Conservation (phyloP, 257 asterid species). For the Verbascum thapsus region DNA sequence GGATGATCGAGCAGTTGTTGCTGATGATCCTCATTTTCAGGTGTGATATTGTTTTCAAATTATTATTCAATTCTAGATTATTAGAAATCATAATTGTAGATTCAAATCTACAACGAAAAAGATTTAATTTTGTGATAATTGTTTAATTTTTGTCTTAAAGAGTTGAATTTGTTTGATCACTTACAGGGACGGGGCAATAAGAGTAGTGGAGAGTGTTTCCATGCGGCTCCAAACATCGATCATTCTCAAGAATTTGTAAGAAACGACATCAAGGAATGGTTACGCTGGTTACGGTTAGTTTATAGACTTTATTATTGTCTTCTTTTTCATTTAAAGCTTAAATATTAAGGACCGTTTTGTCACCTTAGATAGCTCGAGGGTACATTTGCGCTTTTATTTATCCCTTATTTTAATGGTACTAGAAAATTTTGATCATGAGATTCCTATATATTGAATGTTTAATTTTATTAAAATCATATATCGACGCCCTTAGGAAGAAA, state of each 20-base stretch:
- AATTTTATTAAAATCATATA: conserved; percentile 3
- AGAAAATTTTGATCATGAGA: conserved; percentile 5
- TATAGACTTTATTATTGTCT: conserved; percentile 2
- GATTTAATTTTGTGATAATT: conserved; percentile 11
- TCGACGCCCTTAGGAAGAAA: too few species aligned
- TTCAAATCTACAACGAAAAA: background rate
- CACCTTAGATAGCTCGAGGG: too few species aligned
- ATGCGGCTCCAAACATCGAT: conserved; percentile 98
- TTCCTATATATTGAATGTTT: background rate
- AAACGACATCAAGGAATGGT: conserved; percentile 90
- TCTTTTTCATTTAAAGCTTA: conserved; percentile 9
- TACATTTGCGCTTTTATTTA: too few species aligned
- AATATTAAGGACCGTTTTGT: too few species aligned
- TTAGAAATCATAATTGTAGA: conserved; percentile 14
- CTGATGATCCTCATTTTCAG: conserved; percentile 99
- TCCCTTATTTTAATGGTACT: too few species aligned
- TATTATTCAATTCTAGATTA: background rate
- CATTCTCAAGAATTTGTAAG: conserved; percentile 98
- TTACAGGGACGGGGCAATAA: conserved; percentile 91
- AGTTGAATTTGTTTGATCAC: conserved; percentile 32
- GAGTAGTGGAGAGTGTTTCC: conserved; percentile 96
- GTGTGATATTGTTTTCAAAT: conserved; percentile 34
- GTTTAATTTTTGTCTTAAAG: conserved; percentile 20
- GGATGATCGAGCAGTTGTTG: conserved; percentile 96
- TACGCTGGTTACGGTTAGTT: conserved; percentile 82